Base-by-base conservation (phyloP, 75 land plant genomes). In the Pinus taeda region DNA sequence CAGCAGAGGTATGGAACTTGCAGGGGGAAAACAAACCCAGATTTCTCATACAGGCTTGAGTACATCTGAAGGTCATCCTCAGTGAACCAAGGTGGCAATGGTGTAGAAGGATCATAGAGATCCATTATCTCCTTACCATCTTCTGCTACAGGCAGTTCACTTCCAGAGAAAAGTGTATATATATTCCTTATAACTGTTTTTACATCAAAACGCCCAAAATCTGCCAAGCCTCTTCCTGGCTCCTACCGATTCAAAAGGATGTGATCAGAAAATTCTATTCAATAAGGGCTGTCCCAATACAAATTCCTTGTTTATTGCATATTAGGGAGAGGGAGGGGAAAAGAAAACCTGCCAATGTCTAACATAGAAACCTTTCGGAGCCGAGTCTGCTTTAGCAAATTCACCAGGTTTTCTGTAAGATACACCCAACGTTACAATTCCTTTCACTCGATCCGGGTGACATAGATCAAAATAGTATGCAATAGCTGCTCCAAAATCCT, bases 211-310 rank as follows among this genome's bases (percentile, higher is more conserved):
- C 94, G 88, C 15, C 88, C 90, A 72, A 92, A 92, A 81, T 92
- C 94, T 64, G 89, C 91, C 81, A 90, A 92, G 21, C 90, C 92
- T 66, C 87, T 65, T 59, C 92, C 94, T 29, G 92, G 92, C 70
- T 85, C 88, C 94, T 92, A 37, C 15, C 55, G 4, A 36, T 9
- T 74, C 57, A 67, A 8, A 11, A 77, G 45, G 15, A 67, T 20
- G 24, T 56, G 11, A 22, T 24, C 37, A 53, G 30, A 60, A 49
- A 22, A 22, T 37, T 22, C 30, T n/a, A 36, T 9, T 17, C 24
- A 49, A 39, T 39, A 39, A 39, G 42, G 42, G 42, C 42, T 3
- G 42, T 24, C 12, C 42, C 7, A 24, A 55, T 3, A 13, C 15
- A 2, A 59, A 12, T 18, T 12, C 2, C 11, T 78, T 57, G 1